Evolutionary conservation across 352 stramenopile genomes (phyloP), one percentile per base, ranked within the genome.

Genomic region (Globisporangium canariense): DNA sequence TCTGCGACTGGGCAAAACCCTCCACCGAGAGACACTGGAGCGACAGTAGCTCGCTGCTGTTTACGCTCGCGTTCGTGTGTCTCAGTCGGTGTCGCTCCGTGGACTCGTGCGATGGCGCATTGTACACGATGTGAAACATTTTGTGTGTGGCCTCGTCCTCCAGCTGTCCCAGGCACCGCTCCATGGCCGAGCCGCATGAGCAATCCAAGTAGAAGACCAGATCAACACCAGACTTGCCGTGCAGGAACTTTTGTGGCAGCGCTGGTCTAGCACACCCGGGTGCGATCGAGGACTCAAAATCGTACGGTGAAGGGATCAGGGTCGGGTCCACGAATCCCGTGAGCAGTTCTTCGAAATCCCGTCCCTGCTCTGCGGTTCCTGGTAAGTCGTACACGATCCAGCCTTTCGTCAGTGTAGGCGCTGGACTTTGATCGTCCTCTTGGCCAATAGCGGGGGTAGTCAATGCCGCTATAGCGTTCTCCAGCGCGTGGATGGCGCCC

Each of bases 321-420:
- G 28, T 54, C 2, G 75, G 77, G 13, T 91, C 77, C 7, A 89
- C 68, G 66, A 77, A 86, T 8, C 76, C 78, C 8, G 77, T 90
- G 9, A 93, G 70, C 20, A 72, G 41, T 32, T 88, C 65, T 47
- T 93, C 81, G 16, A 94, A 67, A 67, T 68, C 69, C 2, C 67
- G 63, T 1, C 50, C 69, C 46, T 94, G 78, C 10, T 62, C 64
- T 8, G 68, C 60, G 20, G 76, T 90, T 46, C 73, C 64, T 46
- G 82, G 78, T 6, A 93, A 62, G 60, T 89, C 86, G 46, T 84
- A 82, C 40, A 93, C 68, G 3, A 92, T 58, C 84, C 86, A 92
- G 18, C 83, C 76, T 60, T 67, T 57, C 47, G 71, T 74, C 5
- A 22, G 52, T n/a, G 20, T 20, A 5, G 25, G 8, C 5, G 14